Evolutionary conservation across 352 stramenopile genomes (phyloP).

Genomic region (Pythium insidiosum): DNA sequence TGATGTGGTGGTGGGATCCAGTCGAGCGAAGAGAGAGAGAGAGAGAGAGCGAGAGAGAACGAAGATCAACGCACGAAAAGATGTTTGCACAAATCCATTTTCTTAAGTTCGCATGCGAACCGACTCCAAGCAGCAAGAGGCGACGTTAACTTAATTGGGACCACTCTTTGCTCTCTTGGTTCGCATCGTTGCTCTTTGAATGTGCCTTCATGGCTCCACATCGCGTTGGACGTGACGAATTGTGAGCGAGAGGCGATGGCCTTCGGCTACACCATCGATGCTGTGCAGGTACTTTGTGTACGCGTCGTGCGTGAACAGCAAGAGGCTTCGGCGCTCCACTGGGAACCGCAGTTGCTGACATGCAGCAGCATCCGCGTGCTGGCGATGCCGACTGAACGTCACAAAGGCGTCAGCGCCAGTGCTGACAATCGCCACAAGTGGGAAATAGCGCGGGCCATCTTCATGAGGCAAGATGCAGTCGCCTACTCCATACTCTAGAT

Average conservation of each 20-base stretch:
- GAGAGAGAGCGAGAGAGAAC: no score
- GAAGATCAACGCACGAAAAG: no score
- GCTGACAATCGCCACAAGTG: constrained; percentile 62
- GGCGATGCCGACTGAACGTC: constrained; percentile 51
- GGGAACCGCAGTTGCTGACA: constrained; percentile 1
- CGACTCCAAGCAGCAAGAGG: no score
- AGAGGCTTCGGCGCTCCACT: constrained; percentile 14
- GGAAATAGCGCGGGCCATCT: constrained; percentile 60
- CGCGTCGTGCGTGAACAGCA: constrained; percentile 18
- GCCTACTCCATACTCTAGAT: constrained; percentile 50
- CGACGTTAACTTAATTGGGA: no score
- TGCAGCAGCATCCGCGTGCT: constrained; percentile 2
- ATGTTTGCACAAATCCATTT: no score
- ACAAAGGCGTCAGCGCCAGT: constrained; percentile 41
- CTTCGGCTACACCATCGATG: constrained; percentile 15
- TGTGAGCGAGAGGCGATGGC: constrained; percentile 20
- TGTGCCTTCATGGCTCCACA: no score
- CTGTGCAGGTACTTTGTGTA: constrained; percentile 24
- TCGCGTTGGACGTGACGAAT: constrained; percentile 22
- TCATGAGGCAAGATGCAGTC: constrained; percentile 66
- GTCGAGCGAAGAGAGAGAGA: no score
- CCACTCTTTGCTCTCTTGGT: no score
- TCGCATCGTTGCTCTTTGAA: no score
- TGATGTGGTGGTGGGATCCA: no score
- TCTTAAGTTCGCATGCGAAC: no score